These are phyloP conservation scores for Coemansia sp. DNA, from an alignment of 192 early-diverging fungal genomes.

Conservation along the genomic window DNA sequence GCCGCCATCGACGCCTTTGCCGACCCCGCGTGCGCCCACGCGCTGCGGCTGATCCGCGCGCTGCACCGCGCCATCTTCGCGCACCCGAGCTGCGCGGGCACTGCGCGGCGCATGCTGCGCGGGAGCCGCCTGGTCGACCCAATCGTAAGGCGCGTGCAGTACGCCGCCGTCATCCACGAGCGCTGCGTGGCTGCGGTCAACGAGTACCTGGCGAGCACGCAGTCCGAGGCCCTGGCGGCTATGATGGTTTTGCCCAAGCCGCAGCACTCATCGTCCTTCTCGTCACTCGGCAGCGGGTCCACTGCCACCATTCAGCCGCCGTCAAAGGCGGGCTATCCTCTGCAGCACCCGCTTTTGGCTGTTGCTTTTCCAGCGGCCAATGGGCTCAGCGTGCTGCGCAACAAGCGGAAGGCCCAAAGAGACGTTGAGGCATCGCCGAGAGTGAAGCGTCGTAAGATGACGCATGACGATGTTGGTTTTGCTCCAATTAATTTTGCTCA, in stretches of 20 bases:
- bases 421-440: slow-evolving; percentile 41
- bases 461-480: slow-evolving; percentile 14
- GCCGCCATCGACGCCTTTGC: slow-evolving; percentile 25
- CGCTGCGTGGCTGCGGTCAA: slow-evolving; percentile 32
- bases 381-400: neutral
- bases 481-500: neutral
- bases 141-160: slow-evolving; percentile 42
- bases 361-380: slow-evolving; percentile 7
- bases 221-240: slow-evolving; percentile 24
- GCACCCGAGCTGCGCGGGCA: slow-evolving; percentile 46
- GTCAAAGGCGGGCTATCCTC: neutral
- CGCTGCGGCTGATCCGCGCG: slow-evolving; percentile 34
- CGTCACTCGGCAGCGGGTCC: neutral
- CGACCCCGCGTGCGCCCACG: slow-evolving; percentile 25
- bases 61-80: slow-evolving; percentile 36
- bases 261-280: neutral
- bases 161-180: slow-evolving; percentile 38
- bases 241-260: slow-evolving; percentile 15
- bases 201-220: slow-evolving; percentile 6
- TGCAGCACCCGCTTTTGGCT: neutral
- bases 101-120: slow-evolving; percentile 34
- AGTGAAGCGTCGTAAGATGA: slow-evolving; percentile 51
- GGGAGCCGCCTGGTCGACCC: slow-evolving; percentile 47
- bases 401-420: slow-evolving; percentile 34
- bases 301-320: neutral